phyloP scores from a whole-genome alignment of 306 rosid species.

The Cucumis sativus region Cucumber_9930_V3 NC_026660.2:25600001-25600500 shows the following conservation, averaged over 20 bases:
- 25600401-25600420: slow-evolving; percentile 52
- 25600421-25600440: slow-evolving; percentile 90
- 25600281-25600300: neutral
- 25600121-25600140: too few species aligned
- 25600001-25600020: neutral
- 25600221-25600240: neutral
- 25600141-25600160: too few species aligned
- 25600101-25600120: too few species aligned
- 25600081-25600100: too few species aligned
- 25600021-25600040: neutral
- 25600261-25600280: neutral
- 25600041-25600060: too few species aligned
- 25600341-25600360: neutral
- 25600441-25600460: slow-evolving; percentile 83
- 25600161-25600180: too few species aligned
- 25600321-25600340: neutral
- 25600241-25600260: neutral
- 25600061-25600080: too few species aligned
- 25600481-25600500: slow-evolving; percentile 79
- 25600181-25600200: too few species aligned
- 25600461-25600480: slow-evolving; percentile 82
- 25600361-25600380: neutral
- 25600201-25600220: neutral
- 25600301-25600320: neutral
- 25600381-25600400: slow-evolving; percentile 16